phyloP scores from a whole-genome alignment of 164 flowering plant species.

The Kalanchoe fedtschenkoi region DNA sequence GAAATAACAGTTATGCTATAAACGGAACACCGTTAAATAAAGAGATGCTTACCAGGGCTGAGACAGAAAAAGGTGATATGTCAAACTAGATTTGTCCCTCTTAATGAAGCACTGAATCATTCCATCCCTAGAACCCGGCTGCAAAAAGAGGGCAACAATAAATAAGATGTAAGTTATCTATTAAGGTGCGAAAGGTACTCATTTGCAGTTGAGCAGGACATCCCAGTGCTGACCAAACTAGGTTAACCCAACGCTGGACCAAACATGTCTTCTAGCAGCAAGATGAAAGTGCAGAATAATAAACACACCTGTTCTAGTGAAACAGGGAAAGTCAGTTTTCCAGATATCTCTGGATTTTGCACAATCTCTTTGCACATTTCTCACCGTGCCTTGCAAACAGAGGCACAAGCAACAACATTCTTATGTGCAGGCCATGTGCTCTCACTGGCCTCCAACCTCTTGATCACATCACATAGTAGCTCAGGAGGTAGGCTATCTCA shows the following conservation, averaged over 20 bases:
- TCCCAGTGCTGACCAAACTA: neutral
- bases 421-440: constrained; percentile 7
- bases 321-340: constrained; percentile 8
- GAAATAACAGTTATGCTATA: no score
- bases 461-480: constrained; percentile 6
- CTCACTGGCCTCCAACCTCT: constrained; percentile 10
- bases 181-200: neutral
- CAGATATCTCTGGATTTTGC: constrained; percentile 5
- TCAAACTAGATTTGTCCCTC: constrained; percentile 8
- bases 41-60: constrained; percentile 5
- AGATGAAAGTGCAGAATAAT: neutral
- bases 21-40: neutral
- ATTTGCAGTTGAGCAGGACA: neutral
- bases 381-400: constrained; percentile 8
- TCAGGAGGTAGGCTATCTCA: constrained; percentile 8
- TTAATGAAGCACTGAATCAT: constrained; percentile 6
- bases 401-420: constrained; percentile 7
- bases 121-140: constrained; percentile 6
- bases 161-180: neutral
- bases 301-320: constrained; percentile 4
- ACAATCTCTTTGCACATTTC: constrained; percentile 9
- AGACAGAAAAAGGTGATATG: constrained; percentile 8
- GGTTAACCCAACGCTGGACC: no score
- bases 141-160: neutral
- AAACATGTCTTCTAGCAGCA: neutral